Evolutionary conservation across 768 basidiomycete species (phyloP).

Genomic region (Boletus tomentosulus): DNA sequence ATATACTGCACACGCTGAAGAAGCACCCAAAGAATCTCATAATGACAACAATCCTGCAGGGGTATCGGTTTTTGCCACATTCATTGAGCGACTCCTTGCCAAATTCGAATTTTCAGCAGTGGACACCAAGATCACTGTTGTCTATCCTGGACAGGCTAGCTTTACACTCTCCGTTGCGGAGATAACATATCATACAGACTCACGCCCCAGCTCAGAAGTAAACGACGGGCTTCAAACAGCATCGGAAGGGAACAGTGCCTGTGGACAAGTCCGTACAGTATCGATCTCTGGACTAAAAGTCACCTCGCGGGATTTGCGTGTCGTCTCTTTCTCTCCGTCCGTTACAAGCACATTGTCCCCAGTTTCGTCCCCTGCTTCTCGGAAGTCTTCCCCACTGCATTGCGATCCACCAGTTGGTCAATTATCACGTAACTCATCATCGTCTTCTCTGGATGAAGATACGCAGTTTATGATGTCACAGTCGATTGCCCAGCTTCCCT

Average conservation of each 20-base stretch:
- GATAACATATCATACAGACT: conserved; percentile 51
- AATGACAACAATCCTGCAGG: conserved; percentile 63
- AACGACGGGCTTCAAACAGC: conserved; percentile 26
- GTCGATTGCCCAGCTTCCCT: conserved; percentile 62
- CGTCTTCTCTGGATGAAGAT: conserved; percentile 63
- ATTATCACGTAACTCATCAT: conserved; percentile 48
- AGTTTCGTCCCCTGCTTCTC: conserved; percentile 19
- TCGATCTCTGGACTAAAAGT: conserved; percentile 54
- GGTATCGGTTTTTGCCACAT: conserved; percentile 73
- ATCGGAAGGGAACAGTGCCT: conserved; percentile 8
- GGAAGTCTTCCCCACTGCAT: conserved; percentile 6
- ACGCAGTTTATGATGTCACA: conserved; percentile 68
- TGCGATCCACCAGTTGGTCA: conserved; percentile 1
- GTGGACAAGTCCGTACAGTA: conserved; percentile 43
- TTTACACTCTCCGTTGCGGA: conserved; percentile 56
- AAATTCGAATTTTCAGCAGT: conserved; percentile 74
- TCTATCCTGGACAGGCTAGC: conserved; percentile 61
- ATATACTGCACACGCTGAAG: conserved; percentile 30
- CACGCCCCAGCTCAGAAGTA: conserved; percentile 3
- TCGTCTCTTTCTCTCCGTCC: conserved; percentile 13
- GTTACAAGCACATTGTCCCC: conserved; percentile 26
- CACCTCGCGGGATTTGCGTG: conserved; percentile 44
- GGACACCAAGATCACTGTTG: conserved; percentile 63
- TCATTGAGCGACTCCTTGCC: conserved; percentile 75
- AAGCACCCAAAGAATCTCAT: conserved; percentile 25